Conservation (phyloP, 805 yeast genomes). For the Debaryomyces hansenii region DNA sequence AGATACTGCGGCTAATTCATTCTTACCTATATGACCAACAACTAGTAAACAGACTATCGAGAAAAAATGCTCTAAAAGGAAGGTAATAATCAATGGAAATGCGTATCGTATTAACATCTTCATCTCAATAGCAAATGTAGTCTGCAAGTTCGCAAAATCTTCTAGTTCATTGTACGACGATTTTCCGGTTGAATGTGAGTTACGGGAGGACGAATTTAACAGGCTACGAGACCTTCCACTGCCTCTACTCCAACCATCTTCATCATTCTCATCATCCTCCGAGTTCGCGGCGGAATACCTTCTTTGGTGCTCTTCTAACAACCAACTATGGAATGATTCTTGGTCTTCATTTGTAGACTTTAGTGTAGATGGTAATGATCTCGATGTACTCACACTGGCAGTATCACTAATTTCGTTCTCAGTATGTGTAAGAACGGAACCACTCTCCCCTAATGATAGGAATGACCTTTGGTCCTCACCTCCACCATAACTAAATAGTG, state of each 20-base stretch:
- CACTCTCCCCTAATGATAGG: constrained; percentile 37
- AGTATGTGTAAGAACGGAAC: constrained; percentile 23
- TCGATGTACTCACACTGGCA: constrained; percentile 40
- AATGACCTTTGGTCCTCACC: constrained; percentile 47
- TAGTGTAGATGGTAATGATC: constrained; percentile 42
- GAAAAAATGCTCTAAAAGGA: constrained; percentile 44
- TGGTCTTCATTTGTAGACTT: constrained; percentile 37
- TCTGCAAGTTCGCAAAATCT: constrained; percentile 32
- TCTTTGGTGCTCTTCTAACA: constrained; percentile 43
- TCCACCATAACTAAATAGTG: constrained; percentile 42
- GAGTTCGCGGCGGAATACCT: constrained; percentile 23
- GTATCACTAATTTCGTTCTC: constrained; percentile 35
- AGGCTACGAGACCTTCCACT: background rate
- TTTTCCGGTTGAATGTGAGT: constrained; percentile 1
- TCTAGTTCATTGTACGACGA: constrained; percentile 19
- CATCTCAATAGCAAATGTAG: constrained; percentile 27
- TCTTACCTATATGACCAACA: constrained; percentile 46
- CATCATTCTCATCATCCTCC: constrained; percentile 14
- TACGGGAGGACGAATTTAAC: constrained; percentile 1
- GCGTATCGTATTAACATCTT: constrained; percentile 31
- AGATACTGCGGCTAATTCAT: constrained; percentile 47
- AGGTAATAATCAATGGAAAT: constrained; percentile 41
- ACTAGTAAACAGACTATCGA: constrained; percentile 43
- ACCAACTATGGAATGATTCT: constrained; percentile 44
- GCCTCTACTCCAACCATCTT: constrained; percentile 3